Evolutionary conservation across 345 rosid species (phyloP).

Genomic region (Mercurialis annua): DNA sequence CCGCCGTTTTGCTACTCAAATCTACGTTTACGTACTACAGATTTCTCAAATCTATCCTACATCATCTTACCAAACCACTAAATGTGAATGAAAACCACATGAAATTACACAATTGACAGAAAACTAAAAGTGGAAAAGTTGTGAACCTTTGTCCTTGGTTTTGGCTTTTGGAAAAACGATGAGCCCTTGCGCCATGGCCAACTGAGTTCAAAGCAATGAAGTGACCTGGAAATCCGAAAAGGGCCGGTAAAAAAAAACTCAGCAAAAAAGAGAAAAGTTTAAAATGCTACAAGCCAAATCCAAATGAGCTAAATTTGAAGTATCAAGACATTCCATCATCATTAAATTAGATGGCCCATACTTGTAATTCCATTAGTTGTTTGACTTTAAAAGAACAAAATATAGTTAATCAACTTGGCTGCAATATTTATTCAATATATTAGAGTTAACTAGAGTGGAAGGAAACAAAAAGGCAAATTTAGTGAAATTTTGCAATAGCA

Average conservation of each 20-base stretch:
- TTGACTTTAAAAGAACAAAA: not conserved
- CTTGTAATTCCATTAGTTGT: not conserved
- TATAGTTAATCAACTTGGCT: not conserved
- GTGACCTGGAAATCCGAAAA: conserved; percentile 59
- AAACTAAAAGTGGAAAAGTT: not conserved
- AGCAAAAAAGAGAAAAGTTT: conserved; percentile 20
- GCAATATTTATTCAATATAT: not conserved
- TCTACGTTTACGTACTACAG: too few species aligned
- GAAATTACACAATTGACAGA: not conserved
- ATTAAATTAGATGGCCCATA: not conserved
- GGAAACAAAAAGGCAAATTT: too few species aligned
- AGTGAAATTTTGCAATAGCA: too few species aligned
- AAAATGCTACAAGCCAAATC: not conserved
- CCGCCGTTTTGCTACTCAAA: too few species aligned
- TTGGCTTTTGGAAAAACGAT: conserved; percentile 73
- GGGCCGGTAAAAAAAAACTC: not conserved
- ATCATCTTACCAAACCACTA: not conserved
- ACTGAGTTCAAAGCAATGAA: conserved; percentile 79
- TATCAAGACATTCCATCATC: not conserved
- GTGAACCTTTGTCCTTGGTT: conserved; percentile 64
- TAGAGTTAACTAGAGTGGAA: too few species aligned
- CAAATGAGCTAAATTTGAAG: not conserved
- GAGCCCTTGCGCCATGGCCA: conserved; percentile 86
- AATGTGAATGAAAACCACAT: not conserved
- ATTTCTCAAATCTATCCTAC: too few species aligned